Evolutionary conservation across 331 rosid species (phyloP), one percentile per base, ranked within the genome.

Genomic region (Pyracantha coccinea): DNA sequence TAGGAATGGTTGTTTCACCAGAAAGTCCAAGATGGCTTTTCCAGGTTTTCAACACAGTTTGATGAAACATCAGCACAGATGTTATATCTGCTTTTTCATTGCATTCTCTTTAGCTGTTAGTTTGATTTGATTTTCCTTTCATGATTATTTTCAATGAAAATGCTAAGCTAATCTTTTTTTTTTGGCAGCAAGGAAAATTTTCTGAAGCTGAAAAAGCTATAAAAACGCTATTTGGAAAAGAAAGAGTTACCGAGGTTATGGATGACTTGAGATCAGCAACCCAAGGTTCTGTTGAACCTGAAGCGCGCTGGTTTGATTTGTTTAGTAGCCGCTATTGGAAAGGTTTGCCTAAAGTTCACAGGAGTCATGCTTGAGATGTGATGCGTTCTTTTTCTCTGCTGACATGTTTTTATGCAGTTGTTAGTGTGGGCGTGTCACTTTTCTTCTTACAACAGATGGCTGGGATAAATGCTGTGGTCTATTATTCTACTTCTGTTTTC

Each of bases 11-110:
- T 67, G 16, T 90, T 71, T 90, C 97, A 62, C 99, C 99, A 2
- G 99, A 94, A 83, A 92, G 97, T 86, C 99, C 99, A 4, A 89
- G 99, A 62, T 94, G 99, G 99, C 97, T 94, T 47, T 84, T 86
- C 72, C 99, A 94, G 99, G 99, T 94, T 81, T 65, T 67, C 80
- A 32, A 70, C 44, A 62, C 24, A 52, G 21, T 74, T 41, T 20
- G 9, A 28, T 80, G 44, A 57, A 28, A 71, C 38, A 41, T 41
- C 8, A 6, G 35, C 41, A 50, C 59, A 23, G 44, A 66, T 47
- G 4, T 60, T 29, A 16, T 29, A 14, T 19, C 58, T 55, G 29
- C 70, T 60, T 71, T 55, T 80, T 24, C 27, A 41, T 69, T 16
- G 62, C 45, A 3, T 71, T 75, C 28, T 76, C 23, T 73, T 64